Base-by-base conservation (phyloP, 495 filamentous ascomycete genomes). In the Lasiosphaeria miniovina region DNA sequence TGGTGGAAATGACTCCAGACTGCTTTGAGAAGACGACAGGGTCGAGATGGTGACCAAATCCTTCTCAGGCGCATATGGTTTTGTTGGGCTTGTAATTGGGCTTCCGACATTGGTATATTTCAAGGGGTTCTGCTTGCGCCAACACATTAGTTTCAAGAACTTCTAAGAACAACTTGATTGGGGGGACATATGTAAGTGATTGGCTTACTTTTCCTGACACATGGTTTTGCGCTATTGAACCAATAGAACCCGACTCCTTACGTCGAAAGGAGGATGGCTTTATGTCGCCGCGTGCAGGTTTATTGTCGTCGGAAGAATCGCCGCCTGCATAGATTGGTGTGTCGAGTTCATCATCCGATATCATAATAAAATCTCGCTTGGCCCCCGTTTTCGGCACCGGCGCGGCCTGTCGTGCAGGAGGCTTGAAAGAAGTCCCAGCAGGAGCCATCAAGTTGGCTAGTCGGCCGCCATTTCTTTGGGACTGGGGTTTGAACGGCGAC, bases 401-500 rank as follows among this genome's bases (percentile, higher is more conserved):
- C 15, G 59, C 32, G 49, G 60, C 54, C 40, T 56, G 60, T 33
- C 55, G 56, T 33, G 64, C 54, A 8, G 67, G 90, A 49, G 83
- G 77, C 46, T 81, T 82, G 64, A 88, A 92, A 14, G 76, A 71
- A 5, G 91, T 95, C 11, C 92, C 92, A 46, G 86, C 84, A 15
- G 92, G 92, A 7, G 90, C 90, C 80, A 96, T 88, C 12, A 80
- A 51, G 55, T 69, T 86, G 9, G 83, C 83, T 15, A 91, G 43
- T 59, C 69, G 73, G 24, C 69, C 70, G 6, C 56, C 61, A 33
- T 56, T 62, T 35, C 48, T 65, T 60, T 45, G 58, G n/a, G 36
- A 66, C 38, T 50, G 65, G 41, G 52, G 61, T 49, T 76, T 78
- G 54, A 85, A 80, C 2, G 90, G 90, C 1, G 91, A 94, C n/a